Base-by-base conservation (phyloP, 305 asterid genomes). In the Salvia sclarea region DNA sequence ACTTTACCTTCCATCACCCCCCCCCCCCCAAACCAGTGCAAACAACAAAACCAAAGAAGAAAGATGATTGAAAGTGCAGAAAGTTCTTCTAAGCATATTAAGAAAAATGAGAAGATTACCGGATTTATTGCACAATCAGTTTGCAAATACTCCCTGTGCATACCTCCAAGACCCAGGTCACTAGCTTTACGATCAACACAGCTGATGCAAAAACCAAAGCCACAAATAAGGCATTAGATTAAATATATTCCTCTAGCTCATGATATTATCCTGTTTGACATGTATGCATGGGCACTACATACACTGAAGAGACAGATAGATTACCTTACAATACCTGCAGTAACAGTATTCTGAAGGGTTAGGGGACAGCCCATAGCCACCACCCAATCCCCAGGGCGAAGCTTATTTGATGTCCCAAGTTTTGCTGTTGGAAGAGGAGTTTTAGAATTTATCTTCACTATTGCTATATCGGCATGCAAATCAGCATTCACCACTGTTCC, bases 321-420 rank as follows among this genome's bases (percentile, higher is more conserved):
- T 62, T 86, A 89, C 98, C 96, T 92, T 44, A 92, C 89, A 77
- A 89, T 92, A 62, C 98, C 98, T 13, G 96, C 96, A 24, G 98
- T 92, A 66, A 89, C 55, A 24, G 96, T 89, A 83, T 92, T 89
- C 75, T 92, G 98, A 71, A 92, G 92, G 54, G 95, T 78, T 55
- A 86, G 89, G 57, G 98, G 98, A 60, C 96, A 89, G 16, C 98
- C 98, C 92, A 92, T 38, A 64, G 95, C 94, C 68, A 81, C 74
- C 79, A 88, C 94, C 97, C 91, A 86, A 69, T 85, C 98, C 68
- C 97, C 95, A 56, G 98, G 98, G 41, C 92, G 95, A 78, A 92
- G 88, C 76, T 80, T 90, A 77, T 77, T 75, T 6, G 93, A 92
- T 65, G 71, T 78, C 35, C 97, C 97, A 70, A 88, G 84, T 81